Evolutionary conservation across 345 rosid genomes (phyloP), one percentile per base, ranked within the genome.

Genomic region (Dipteronia dyeriana): DNA sequence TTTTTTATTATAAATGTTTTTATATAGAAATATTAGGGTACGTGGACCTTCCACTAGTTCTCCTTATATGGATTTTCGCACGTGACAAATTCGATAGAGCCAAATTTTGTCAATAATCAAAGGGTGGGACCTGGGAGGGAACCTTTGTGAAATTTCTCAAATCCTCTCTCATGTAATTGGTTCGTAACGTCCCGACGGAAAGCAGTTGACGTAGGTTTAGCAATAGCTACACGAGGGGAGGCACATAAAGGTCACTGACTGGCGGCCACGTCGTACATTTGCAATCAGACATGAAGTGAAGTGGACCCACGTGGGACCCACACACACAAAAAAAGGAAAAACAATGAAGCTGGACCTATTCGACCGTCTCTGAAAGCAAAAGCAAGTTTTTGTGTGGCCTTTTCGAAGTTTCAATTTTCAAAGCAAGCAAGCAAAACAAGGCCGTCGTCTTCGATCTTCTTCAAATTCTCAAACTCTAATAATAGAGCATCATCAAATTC

Each of bases 221-320:
- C 60, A 64, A 64, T 25, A 11, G 39, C 49, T 49, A 49, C 22
- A 34, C 34, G 34, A 4, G 38, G 38, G 1, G 14, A 11, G 70
- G 38, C 38, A 74, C 70, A 63, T 64, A 64, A 49, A 0, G 22
- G 23, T 34, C 4, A 31, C 2, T 74, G 62, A 74, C 49, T 47
- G 20, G 77, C 14, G 3, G 20, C 62, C 70, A 74, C 77, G 77
- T 74, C 19, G 43, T 9, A 64, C 13, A 29, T 9, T 47, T 7
- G 8, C 22, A 26, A 74, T 49, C 77, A 64, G 62, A 74, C 69
- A 63, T 49, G 47, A 5, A 3, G 20, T 3, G 25, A 34, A 34
- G 9, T 9, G 49, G 77, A 62, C 45, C 59, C n/a, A 14, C 14
- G 11, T 5, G 23, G 11, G 39, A 10, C 54, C 68, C 22, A 56